Base-by-base conservation (phyloP, 1,139 yeast species). In the Geotrichum histeridarum region DNA sequence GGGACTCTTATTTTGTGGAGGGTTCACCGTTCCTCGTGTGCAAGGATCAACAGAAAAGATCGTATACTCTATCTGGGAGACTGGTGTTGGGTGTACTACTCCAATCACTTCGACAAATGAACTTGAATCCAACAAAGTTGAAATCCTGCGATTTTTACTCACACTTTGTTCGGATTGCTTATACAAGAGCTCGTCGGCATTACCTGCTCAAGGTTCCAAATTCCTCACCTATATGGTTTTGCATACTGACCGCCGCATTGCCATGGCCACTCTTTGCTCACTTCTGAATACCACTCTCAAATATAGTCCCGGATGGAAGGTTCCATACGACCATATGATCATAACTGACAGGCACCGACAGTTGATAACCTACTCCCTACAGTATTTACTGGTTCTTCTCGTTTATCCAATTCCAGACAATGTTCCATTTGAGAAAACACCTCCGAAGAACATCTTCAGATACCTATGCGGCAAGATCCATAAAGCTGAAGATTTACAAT, bases 81-180 rank as follows among this genome's bases (percentile, higher is more conserved):
- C 87, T 0, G 96, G 96, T 1, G 76, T 88, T 42, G 94, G 90
- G 0, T 67, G 77, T 57, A 66, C 72, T 8, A 64, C 73, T 0
- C 80, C 85, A 0, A 73, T 77, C 52, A 73, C 80, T 9, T 59
- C 69, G 2, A 64, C 67, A 2, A 62, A 63, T 4, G 74, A 77
- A 8, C 64, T 81, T 43, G 94, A 87, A 59, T 70, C 82, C 32
- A 82, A 86, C 66, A 76, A 95, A 61, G 68, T 82, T 4, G 95
- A 87, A 61, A 72, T 87, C 1, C 63, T 93, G 43, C 74, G 85
- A 53, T 70, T 89, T 11, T 57, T 91, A 9, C 63, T 86, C 6
- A 75, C 84, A 0, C 69, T 91, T n/a, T 74, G 80, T 27, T 85
- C 96, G 0, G 78, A 77, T 49, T 75, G 84, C 9, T 67, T 90